Evolutionary conservation across 345 rosid genomes (phyloP), one percentile per base, ranked within the genome.

Genomic region (Balakata baccata): DNA sequence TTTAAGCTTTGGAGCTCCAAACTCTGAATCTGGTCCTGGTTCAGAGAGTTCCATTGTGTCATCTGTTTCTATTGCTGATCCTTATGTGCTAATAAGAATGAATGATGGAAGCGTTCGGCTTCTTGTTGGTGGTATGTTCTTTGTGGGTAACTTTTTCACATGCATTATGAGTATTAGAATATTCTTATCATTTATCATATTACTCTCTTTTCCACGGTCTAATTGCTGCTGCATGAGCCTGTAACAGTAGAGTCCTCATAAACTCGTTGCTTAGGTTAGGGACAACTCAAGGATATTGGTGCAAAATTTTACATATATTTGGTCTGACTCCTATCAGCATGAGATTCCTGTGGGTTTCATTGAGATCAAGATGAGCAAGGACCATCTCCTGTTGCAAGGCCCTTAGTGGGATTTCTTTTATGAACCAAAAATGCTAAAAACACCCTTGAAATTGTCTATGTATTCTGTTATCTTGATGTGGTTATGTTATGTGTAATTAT

Each of bases 51-150:
- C 85, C 73, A 83, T 87, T 18, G 98, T 86, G 75, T 72, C 84
- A 69, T 86, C 89, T 79, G 99, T 89, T 79, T 95, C 98, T 59
- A 95, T 95, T 80, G 97, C 89, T 66, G 99, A 95, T 86, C 99
- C 98, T 34, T 92, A 86, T 79, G 94, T 86, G 56, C 82, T 95
- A 79, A 81, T 95, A 54, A 87, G 89, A 85, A 92, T 95, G 98
- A 87, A 86, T 73, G 96, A 95, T 80, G 96, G 90, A 82, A 92
- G 87, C 74, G 87, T 92, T 73, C 87, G 89, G 72, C 92, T 95
- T 74, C 92, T 95, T 77, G 80, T 89, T 81, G 99, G 98, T 87
- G 99, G 99, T 95, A 87, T 74, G 62, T 60, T 59, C 70, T 22
- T 57, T 46, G n/a, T 52, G 63, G 50, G 68, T 63, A 11, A 17